A percentile compares a stretch with the other conserved stretches of the same genome.
Conservation (phyloP, 805 yeast genomes). For the Hanseniaspora lachancei region DNA sequence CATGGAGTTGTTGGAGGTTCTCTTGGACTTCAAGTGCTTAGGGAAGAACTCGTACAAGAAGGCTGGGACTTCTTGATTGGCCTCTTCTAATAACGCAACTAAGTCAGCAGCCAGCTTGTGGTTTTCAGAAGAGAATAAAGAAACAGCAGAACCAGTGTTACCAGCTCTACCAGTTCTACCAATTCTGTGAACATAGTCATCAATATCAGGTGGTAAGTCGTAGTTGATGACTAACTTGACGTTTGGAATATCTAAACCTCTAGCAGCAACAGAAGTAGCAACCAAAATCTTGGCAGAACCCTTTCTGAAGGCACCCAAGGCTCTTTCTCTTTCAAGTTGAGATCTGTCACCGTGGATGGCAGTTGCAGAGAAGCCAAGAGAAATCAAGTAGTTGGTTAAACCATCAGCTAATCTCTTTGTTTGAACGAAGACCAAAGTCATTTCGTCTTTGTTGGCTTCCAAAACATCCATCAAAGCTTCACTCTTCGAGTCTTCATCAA, state of each 20-base stretch:
- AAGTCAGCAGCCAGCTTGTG: conserved; percentile 77
- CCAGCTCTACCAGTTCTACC: conserved; percentile 99
- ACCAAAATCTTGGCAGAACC: conserved; percentile 91
- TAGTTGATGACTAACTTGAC: conserved; percentile 96
- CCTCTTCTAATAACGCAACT: conserved; percentile 77
- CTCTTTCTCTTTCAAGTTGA: conserved; percentile 95
- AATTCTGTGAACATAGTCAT: conserved; percentile 97
- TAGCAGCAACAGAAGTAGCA: conserved; percentile 98
- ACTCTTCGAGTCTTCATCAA: conserved; percentile 86
- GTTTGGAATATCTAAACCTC: conserved; percentile 99
- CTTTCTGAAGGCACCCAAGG: conserved; percentile 80
- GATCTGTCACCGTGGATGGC: conserved; percentile 99
- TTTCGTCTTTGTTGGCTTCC: conserved; percentile 50
- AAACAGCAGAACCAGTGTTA: conserved; percentile 95
- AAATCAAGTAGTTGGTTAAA: conserved; percentile 79
- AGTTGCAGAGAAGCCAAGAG: conserved; percentile 88
- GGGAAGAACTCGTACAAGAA: conserved; percentile 71
- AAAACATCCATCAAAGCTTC: conserved; percentile 79
- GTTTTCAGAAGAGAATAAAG: conserved; percentile 95
- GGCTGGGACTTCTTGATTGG: conserved; percentile 93
- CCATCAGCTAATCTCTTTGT: conserved; percentile 98
- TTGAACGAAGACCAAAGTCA: conserved; percentile 91
- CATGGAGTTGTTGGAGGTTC: conserved; percentile 38
- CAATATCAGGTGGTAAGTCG: conserved; percentile 92
- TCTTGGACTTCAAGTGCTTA: conserved; percentile 53